phyloP scores from a whole-genome alignment of 345 rosid species.

The Aurinia saxatilis region DNA sequence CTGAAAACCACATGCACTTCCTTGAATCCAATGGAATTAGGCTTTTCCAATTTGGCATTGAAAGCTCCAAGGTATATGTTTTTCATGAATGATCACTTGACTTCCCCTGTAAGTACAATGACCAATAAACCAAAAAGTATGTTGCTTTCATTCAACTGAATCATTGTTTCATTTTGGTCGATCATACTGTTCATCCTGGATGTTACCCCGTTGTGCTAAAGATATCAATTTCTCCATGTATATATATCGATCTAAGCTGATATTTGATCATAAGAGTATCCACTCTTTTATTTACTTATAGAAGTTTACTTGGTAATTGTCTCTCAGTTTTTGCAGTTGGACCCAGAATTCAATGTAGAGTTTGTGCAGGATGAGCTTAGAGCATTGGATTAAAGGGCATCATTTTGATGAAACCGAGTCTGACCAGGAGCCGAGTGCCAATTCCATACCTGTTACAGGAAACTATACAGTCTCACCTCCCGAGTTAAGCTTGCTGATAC shows the following conservation, averaged over 20 bases:
- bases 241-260: slow-evolving; percentile 29
- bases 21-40: slow-evolving; percentile 72
- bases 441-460: slow-evolving; percentile 37
- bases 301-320: background rate
- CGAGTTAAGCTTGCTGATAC: slow-evolving; percentile 64
- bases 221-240: slow-evolving; percentile 35
- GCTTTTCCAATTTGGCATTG: slow-evolving; percentile 88
- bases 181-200: background rate
- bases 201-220: background rate
- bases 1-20: slow-evolving; percentile 65
- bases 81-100: too few relatives aligned
- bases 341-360: slow-evolving; percentile 42
- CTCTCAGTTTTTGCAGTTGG: slow-evolving; percentile 45
- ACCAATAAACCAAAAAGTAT: too few relatives aligned
- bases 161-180: background rate
- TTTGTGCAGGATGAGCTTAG: slow-evolving; percentile 63
- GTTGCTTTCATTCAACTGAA: background rate
- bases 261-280: background rate
- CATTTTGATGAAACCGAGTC: slow-evolving; percentile 27
- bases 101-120: too few relatives aligned
- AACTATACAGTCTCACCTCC: slow-evolving; percentile 72
- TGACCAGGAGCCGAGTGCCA: slow-evolving; percentile 37
- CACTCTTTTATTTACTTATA: background rate
- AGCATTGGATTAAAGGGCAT: slow-evolving; percentile 15
- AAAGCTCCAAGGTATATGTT: slow-evolving; percentile 72